Evolutionary conservation across 2,329 filamentous ascomycete species (phyloP), one percentile per base, ranked within the genome.

Genomic region (Fusarium sp.): DNA sequence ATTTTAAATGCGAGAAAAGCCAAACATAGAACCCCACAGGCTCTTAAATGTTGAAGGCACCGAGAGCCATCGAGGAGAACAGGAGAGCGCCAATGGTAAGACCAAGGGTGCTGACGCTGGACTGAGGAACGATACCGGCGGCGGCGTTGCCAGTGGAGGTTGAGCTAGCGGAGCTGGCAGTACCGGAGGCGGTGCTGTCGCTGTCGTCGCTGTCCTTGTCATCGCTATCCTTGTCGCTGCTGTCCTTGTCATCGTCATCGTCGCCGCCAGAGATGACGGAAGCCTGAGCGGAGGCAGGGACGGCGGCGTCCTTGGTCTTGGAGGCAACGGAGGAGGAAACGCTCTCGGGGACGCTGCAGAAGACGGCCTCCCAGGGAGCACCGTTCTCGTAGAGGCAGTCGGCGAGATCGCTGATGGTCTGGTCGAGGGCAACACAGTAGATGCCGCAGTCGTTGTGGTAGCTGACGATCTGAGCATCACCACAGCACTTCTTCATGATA

Each of bases 391-490:
- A 80, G 16, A 88, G 78, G 72, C 87, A 89, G 27, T 75, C 45
- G 14, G 71, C 59, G 35, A 82, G 78, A 33, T 81, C 76, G 61
- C 57, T 76, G 65, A 78, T 72, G 57, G 75, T 80, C 80, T 82
- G 74, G 72, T 74, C 81, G 24, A 80, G 56, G 60, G 81, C 80
- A 6, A 80, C 84, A 75, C 87, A 89, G 85, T 88, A 89, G 68
- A 88, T 75, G 18, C 85, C 86, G 81, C 87, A 89, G 76, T 83
- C 80, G 77, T 84, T 75, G 76, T 85, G 81, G 84, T 88, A 88
- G 72, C 80, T 80, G 58, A 85, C 78, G 31, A 88, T 81, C 24
- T 83, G 78, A 62, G 86, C 84, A 11, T 81, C 72, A 13, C 82
- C 80, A 76, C 87, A 89, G 84, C 87, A 89, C 24, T 79, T 74